phyloP scores from a whole-genome alignment of 805 yeast genomes.

The Candida nonsorbophila region DNA sequence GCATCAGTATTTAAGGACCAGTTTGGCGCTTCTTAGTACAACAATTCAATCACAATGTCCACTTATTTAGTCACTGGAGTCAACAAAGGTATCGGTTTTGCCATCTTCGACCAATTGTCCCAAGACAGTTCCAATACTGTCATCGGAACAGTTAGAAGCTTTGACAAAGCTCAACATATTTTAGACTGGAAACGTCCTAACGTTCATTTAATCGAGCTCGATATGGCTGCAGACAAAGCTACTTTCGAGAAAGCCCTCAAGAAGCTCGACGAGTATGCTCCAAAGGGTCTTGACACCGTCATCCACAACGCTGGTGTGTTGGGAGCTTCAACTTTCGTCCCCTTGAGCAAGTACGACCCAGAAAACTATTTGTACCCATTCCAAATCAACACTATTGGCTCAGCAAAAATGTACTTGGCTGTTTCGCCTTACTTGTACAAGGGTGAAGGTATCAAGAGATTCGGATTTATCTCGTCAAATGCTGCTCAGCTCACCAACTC shows the following conservation, averaged over 20 bases:
- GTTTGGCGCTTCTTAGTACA: too few species aligned
- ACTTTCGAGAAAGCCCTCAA: slow-evolving; percentile 8
- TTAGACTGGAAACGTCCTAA: slow-evolving; percentile 5
- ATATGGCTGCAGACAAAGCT: slow-evolving; percentile 14
- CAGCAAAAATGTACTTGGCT: slow-evolving; percentile 3
- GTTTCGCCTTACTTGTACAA: slow-evolving; percentile 2
- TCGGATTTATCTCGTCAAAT: slow-evolving; percentile 10
- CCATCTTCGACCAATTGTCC: slow-evolving; percentile 20
- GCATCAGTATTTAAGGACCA: too few species aligned
- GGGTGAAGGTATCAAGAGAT: slow-evolving; percentile 1
- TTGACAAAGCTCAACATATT: slow-evolving; percentile 17
- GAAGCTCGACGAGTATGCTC: slow-evolving; percentile 7
- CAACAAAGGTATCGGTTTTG: slow-evolving; percentile 38
- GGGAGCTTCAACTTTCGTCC: too few species aligned
- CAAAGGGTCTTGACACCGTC: slow-evolving; percentile 27
- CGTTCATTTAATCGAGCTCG: slow-evolving; percentile 10
- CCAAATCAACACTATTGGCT: not conserved
- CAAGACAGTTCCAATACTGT: slow-evolving; percentile 21
- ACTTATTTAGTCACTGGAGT: slow-evolving; percentile 28
- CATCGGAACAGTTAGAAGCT: slow-evolving; percentile 35
- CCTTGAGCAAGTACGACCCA: too few species aligned
- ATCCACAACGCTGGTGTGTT: slow-evolving; percentile 26
- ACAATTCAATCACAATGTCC: too few species aligned
- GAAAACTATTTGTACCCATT: too few species aligned
- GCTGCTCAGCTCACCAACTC: slow-evolving; percentile 2